Conservation (phyloP, 192 early-diverging fungal species). For the Backusella liffmaniae region DNA sequence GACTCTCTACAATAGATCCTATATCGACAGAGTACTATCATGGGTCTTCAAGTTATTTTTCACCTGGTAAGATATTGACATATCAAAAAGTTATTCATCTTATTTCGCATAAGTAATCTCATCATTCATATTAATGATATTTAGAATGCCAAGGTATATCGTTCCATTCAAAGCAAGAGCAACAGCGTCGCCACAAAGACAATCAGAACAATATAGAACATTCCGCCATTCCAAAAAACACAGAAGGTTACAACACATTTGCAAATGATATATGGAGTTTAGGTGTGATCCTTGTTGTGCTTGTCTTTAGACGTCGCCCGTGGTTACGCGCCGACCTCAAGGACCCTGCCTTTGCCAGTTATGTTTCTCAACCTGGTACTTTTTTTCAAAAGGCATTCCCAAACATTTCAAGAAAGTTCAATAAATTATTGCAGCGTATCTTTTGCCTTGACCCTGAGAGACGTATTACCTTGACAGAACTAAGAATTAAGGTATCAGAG, state of each 20-base stretch:
- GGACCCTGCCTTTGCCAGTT: constrained; percentile 56
- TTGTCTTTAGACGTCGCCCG: constrained; percentile 79
- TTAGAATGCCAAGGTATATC: constrained; percentile 60
- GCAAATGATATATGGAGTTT: constrained; percentile 89
- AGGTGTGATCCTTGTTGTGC: constrained; percentile 88
- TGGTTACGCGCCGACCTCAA: constrained; percentile 66
- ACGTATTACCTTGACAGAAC: constrained; percentile 41
- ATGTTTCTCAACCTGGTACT: constrained; percentile 47
- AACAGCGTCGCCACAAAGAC: constrained; percentile 22
- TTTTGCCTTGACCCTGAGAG: constrained; percentile 46
- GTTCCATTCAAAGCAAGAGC: not conserved
- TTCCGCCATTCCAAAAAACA: not conserved
- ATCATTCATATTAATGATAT: not conserved
- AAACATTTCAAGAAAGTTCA: constrained; percentile 54
- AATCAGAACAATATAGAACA: not conserved
- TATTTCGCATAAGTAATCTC: not conserved
- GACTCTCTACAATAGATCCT: constrained; percentile 70
- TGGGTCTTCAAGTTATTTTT: constrained; percentile 54
- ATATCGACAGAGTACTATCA: constrained; percentile 72
- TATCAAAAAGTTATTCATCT: not conserved
- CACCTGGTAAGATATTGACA: constrained; percentile 43
- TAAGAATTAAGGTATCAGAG: constrained; percentile 18
- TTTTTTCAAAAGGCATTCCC: constrained; percentile 62
- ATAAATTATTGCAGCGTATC: constrained; percentile 45
- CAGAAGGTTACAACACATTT: constrained; percentile 51